Base-by-base conservation (phyloP, 2,329 filamentous ascomycete genomes). In the Phialophora chinensis region DNA sequence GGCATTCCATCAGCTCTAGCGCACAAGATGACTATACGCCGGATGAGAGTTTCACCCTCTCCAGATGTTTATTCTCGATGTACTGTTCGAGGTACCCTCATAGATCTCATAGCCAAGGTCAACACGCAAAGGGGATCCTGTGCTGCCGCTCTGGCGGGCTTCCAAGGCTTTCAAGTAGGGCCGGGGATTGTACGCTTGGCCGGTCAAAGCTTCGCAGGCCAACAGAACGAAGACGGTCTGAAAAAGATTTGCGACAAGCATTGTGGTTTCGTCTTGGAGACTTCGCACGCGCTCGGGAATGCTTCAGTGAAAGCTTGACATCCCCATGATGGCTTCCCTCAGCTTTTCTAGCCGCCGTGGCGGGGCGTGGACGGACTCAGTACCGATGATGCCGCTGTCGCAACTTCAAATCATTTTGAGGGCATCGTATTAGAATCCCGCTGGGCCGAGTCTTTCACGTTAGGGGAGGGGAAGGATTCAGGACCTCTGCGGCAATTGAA, bases 51-150 rank as follows among this genome's bases (percentile, higher is more conserved):
- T 66, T 55, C 75, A 81, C 82, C 83, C 81, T 73, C 79, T 81
- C 75, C 78, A 85, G 27, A 78, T 73, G 63, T 84, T 83, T 10
- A 84, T 53, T 1, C 76, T 75, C 11, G 74, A 78, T 0, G 76
- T 75, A 4, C 73, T 25, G 66, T 84, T 77, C 49, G 78, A 75
- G 44, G 73, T 75, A 8, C 83, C 83, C 66, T 80, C 73, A 67
- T 85, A 85, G 23, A 75, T 74, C 10, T 77, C 77, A 66, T 85
- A 85, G 10, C 78, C 82, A 1, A 84, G 72, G 68, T 84, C 78
- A 20, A 84, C 80, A 10, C 72, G 66, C 11, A 76, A 60, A 1
- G 66, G 60, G 27, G 69, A 62, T 20, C 27, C 55, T 25, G 53
- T 59, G n/a, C 56, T 60, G 20, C 17, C 20, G 25, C 20, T 49